Conservation (phyloP, 441 rosid genomes). For the Pelargonium fulgidum region DNA sequence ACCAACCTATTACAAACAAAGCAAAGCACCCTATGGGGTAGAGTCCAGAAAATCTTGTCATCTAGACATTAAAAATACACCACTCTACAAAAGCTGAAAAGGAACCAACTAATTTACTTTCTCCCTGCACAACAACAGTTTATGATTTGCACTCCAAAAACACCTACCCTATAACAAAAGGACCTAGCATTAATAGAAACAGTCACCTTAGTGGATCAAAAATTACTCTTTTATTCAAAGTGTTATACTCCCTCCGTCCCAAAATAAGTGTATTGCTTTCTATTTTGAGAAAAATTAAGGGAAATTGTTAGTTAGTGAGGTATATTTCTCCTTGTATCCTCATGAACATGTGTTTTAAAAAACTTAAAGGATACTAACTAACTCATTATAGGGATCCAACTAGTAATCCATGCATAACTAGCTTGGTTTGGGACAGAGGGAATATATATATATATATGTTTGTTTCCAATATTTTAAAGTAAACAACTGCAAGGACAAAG, state of each 20-base stretch:
- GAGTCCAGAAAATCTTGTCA: background rate
- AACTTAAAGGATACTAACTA: no score
- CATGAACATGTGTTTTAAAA: no score
- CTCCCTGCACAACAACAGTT: background rate
- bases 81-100: conserved; percentile 7
- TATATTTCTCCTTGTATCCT: no score
- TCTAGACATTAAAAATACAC: conserved; percentile 4
- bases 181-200: conserved; percentile 2
- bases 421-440: no score
- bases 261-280: no score
- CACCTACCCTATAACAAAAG: background rate
- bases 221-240: background rate
- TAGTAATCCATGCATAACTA: no score
- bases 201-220: background rate
- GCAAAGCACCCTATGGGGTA: background rate
- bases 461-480: conserved; percentile 4
- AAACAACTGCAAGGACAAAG: background rate
- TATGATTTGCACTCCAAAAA: background rate
- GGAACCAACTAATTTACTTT: background rate
- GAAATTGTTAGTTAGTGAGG: no score
- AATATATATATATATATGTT: no score
- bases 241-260: background rate
- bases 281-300: no score
- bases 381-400: no score
- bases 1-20: background rate